A percentile compares a stretch with the other conserved stretches of the same genome.
Conservation (phyloP, 2,329 filamentous ascomycete genomes). For the Penicillium sp. region DNA sequence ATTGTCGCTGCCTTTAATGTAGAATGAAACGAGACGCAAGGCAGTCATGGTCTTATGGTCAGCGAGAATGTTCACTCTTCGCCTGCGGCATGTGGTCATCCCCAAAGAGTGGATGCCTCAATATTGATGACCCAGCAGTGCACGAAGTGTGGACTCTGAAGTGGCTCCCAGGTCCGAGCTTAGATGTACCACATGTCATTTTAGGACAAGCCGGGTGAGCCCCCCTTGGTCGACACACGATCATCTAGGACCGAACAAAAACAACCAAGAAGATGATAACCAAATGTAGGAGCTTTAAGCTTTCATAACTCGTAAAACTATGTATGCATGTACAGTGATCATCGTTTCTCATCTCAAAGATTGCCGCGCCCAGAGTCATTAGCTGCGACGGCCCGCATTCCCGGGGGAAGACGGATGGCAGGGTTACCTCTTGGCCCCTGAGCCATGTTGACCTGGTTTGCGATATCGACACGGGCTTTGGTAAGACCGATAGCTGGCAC, state of each 20-base stretch:
- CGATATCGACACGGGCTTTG: conserved; percentile 76
- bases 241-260: neutral
- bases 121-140: neutral
- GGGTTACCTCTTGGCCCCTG: conserved; percentile 20
- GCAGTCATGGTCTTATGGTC: neutral
- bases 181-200: neutral
- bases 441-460: conserved; percentile 30
- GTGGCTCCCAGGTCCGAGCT: neutral
- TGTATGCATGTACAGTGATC: conserved; percentile 9
- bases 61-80: neutral
- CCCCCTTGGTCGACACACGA: neutral
- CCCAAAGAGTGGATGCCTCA: neutral
- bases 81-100: neutral
- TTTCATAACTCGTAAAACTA: conserved; percentile 18
- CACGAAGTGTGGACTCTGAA: neutral
- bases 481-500: conserved; percentile 86
- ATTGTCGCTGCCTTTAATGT: neutral
- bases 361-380: conserved; percentile 23
- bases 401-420: conserved; percentile 40
- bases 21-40: neutral
- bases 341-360: conserved; percentile 16
- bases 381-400: conserved; percentile 28
- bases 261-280: neutral
- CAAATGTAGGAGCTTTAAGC: neutral
- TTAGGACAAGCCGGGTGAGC: neutral